A percentile compares a stretch with the other conserved stretches of the same genome.
phyloP scores from a whole-genome alignment of 2,329 filamentous ascomycete genomes.

The Penicillium sp. region DNA sequence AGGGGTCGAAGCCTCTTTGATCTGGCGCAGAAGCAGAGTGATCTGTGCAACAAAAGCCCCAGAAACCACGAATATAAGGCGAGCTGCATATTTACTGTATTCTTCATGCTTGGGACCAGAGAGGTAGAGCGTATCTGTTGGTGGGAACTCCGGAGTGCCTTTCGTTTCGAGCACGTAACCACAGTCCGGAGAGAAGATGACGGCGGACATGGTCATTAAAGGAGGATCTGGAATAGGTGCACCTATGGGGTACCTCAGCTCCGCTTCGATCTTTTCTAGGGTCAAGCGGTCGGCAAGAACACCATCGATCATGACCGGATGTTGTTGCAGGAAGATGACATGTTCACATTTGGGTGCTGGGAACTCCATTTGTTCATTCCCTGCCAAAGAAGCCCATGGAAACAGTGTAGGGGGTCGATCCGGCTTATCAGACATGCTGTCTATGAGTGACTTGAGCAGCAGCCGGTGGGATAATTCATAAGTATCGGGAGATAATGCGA shows the following conservation, averaged over 20 bases:
- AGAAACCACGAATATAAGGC: constrained; percentile 55
- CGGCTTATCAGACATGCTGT: constrained; percentile 63
- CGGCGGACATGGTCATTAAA: constrained; percentile 58
- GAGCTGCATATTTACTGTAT: constrained; percentile 52
- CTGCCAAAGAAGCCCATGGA: constrained; percentile 74
- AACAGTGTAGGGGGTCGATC: constrained; percentile 57
- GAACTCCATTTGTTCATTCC: constrained; percentile 45
- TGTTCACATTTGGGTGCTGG: constrained; percentile 82
- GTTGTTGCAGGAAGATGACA: constrained; percentile 75
- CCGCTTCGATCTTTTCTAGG: constrained; percentile 56
- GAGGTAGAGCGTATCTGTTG: constrained; percentile 54
- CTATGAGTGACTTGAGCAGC: constrained; percentile 70
- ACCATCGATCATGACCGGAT: constrained; percentile 38
- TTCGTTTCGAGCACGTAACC: constrained; percentile 65
- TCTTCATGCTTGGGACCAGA: constrained; percentile 59
- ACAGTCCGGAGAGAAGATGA: constrained; percentile 65
- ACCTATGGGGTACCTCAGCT: constrained; percentile 60
- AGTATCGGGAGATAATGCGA: constrained; percentile 61
- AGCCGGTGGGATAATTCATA: constrained; percentile 62
- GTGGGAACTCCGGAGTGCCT: constrained; percentile 55
- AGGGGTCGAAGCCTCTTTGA: constrained; percentile 64
- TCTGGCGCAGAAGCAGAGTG: constrained; percentile 58
- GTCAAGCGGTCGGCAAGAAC: constrained; percentile 33
- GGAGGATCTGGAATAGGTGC: constrained; percentile 53
- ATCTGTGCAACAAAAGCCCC: constrained; percentile 54